Base-by-base conservation (phyloP, 179 eudicot species). In the Drosera spatulata region DNA sequence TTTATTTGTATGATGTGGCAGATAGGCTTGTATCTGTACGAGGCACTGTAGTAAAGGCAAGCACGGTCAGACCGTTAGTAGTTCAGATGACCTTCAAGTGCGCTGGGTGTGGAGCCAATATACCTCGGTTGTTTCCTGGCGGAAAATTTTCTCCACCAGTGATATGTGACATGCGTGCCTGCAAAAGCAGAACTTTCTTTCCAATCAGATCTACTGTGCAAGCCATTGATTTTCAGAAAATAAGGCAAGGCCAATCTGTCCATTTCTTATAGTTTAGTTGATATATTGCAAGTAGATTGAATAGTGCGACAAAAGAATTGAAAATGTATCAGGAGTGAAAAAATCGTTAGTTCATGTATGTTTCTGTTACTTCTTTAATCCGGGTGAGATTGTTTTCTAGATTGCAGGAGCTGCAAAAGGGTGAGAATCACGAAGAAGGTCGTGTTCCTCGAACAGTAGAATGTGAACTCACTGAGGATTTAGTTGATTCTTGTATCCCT, bases 361-460 rank as follows among this genome's bases (percentile, higher is more conserved):
- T 55, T 55, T 22, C 33, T 22, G 33, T 9, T 14, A 33, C 53
- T 10, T 50, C 10, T 22, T 33, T 64, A 7, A 51, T 61, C 39
- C 52, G 66, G 63, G 13, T 3, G 47, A 51, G 41, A 48, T 55
- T 59, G 64, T 45, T 69, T 47, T 55, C 43, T 65, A 91, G 98
- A 67, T 54, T 91, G 73, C 98, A 91, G 79, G 98, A 91, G 80
- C 85, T 88, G 76, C 82, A 82, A 64, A 88, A 81, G 60, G 80
- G 89, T 61, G 98, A 88, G 76, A 84, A 88, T 78, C 98, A 84
- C 66, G 98, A 91, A 82, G 95, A 91, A 74, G 98, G 98, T 50
- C 80, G 98, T 67, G 98, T 88, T 61, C 98, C 98, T 71, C 84
- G 98, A 52, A 91, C 96, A 50, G 93, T 91, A 33, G 98, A 91